Percentiles rank a stretch among this genome's conserved stretches.
phyloP scores from a whole-genome alignment of 2,329 filamentous ascomycete genomes.

The Trichophyton simii region DNA sequence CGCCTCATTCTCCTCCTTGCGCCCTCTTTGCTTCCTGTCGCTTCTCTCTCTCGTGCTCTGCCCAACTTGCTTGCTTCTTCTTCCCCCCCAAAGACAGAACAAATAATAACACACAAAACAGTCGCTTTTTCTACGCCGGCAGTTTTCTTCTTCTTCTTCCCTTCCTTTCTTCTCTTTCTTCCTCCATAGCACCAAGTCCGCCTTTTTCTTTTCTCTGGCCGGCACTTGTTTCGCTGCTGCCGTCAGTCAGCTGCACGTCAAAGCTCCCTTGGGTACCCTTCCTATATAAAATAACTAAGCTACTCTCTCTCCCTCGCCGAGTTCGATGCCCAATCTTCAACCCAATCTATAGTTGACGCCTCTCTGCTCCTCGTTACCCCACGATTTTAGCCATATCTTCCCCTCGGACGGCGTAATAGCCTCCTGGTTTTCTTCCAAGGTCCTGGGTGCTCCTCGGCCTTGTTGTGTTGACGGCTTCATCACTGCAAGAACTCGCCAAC shows the following conservation, averaged over 20 bases:
- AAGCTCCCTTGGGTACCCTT: background rate
- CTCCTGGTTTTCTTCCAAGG: background rate
- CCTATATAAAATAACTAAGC: background rate
- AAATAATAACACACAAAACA: background rate
- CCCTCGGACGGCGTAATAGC: background rate
- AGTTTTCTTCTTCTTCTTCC: background rate
- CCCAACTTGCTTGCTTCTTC: background rate
- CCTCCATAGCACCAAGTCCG: background rate
- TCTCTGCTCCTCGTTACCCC: constrained; percentile 11
- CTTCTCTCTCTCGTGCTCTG: no score
- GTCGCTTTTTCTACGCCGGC: background rate
- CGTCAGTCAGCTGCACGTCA: background rate
- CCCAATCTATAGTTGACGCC: background rate
- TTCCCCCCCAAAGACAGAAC: background rate
- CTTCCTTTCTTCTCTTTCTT: background rate
- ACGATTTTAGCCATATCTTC: background rate
- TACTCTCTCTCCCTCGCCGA: background rate
- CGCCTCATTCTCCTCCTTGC: background rate
- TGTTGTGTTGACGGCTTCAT: background rate
- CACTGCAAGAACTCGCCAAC: no score
- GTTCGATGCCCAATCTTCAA: constrained; percentile 4
- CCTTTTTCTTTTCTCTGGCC: background rate
- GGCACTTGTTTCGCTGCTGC: background rate
- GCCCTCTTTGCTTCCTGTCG: background rate
- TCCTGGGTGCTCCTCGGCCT: background rate